Conservation (phyloP, 768 basidiomycete species). For the Tubosaeta brunneosetosa region DNA sequence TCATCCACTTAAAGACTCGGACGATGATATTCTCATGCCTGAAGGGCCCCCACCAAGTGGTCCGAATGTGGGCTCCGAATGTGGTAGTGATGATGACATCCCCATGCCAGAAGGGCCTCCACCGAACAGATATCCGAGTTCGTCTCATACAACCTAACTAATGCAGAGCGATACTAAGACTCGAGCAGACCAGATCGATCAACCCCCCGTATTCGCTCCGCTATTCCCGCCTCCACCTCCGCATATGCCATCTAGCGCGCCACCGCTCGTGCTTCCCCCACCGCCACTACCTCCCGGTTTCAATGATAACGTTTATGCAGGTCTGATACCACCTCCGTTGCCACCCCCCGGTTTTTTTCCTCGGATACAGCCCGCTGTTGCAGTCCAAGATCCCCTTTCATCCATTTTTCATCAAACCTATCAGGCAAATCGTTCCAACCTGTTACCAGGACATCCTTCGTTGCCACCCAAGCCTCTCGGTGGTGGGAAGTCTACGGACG, state of each 20-base stretch:
- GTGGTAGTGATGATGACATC: constrained; percentile 77
- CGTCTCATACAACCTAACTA: constrained; percentile 1
- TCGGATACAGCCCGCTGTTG: constrained; percentile 44
- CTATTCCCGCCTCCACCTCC: constrained; percentile 25
- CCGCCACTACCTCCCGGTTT: constrained; percentile 13
- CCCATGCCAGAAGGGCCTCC: constrained; percentile 85
- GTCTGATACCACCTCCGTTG: constrained; percentile 27
- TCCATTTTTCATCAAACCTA: constrained; percentile 74
- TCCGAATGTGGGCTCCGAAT: constrained; percentile 33
- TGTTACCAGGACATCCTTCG: constrained; percentile 37
- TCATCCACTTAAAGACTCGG: constrained; percentile 23
- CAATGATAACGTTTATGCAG: constrained; percentile 1
- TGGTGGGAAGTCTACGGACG: constrained; percentile 38
- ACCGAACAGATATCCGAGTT: constrained; percentile 31
- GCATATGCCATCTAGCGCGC: constrained; percentile 13
- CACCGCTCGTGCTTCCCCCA: constrained; percentile 17
- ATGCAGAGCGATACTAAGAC: background rate
- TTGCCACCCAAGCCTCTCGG: constrained; percentile 39
- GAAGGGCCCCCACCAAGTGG: constrained; percentile 52
- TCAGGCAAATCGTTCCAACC: constrained; percentile 62
- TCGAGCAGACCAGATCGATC: constrained; percentile 4
- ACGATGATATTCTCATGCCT: constrained; percentile 65
- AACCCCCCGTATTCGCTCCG: background rate
- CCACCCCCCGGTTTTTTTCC: constrained; percentile 69
- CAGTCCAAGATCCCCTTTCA: constrained; percentile 73